These are phyloP conservation scores for Ophiostoma angusticollis DNA, from an alignment of 2,329 filamentous ascomycete species.

Conservation along the genomic window DNA sequence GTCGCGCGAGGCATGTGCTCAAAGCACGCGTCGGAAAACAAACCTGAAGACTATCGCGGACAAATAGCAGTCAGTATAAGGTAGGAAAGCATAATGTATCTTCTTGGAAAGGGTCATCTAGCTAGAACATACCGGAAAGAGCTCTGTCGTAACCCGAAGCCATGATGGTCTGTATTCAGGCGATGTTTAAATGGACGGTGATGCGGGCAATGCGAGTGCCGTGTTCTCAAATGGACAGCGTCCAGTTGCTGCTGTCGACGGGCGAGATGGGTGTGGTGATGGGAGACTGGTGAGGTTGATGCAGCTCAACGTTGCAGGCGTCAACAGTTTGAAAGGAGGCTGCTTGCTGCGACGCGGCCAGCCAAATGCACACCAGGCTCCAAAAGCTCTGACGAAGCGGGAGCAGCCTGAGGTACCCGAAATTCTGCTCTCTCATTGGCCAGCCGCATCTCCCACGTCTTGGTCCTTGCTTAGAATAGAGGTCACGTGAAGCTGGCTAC, in stretches of 20 bases:
- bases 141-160: slow-evolving; percentile 98
- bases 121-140: slow-evolving; percentile 68
- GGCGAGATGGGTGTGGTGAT: not conserved
- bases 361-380: slow-evolving; percentile 11
- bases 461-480: too few relatives aligned
- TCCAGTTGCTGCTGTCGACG: not conserved
- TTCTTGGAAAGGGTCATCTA: not conserved
- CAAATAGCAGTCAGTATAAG: too few relatives aligned
- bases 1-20: not conserved
- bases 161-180: too few relatives aligned
- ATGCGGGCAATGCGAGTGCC: not conserved
- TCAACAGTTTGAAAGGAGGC: slow-evolving; percentile 8
- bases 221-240: too few relatives aligned
- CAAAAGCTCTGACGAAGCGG: slow-evolving; percentile 17
- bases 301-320: slow-evolving; percentile 1
- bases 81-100: slow-evolving; percentile 1
- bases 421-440: not conserved
- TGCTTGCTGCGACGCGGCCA: slow-evolving; percentile 4
- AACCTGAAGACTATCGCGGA: slow-evolving; percentile 87
- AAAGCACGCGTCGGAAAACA: slow-evolving; percentile 16
- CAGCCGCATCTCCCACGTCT: not conserved
- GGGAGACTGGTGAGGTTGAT: slow-evolving; percentile 2
- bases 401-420: not conserved
- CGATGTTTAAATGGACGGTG: not conserved
- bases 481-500: too few relatives aligned